Conservation (phyloP, 2,329 filamentous ascomycete species). For the Diplodia seriata region DNA sequence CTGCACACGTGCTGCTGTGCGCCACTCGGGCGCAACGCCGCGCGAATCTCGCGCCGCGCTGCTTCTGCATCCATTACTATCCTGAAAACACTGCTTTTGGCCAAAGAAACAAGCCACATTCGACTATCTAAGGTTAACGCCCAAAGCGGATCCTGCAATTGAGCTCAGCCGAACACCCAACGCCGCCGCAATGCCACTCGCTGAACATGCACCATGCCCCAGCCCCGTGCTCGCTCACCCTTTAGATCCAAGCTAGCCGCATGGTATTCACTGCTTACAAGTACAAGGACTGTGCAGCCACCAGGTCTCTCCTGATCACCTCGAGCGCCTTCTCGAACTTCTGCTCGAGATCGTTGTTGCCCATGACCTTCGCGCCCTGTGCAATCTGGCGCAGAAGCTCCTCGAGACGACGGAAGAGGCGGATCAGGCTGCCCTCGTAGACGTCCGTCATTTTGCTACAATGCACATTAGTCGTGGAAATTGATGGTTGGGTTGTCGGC, state of each 20-base stretch:
- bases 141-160: conserved; percentile 14
- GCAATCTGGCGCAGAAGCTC: conserved; percentile 94
- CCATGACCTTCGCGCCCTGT: conserved; percentile 97
- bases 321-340: conserved; percentile 88
- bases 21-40: conserved; percentile 1
- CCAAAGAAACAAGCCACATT: conserved; percentile 16
- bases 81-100: neutral
- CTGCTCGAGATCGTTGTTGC: conserved; percentile 87
- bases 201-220: conserved; percentile 20
- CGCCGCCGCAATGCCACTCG: conserved; percentile 29
- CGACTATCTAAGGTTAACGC: neutral
- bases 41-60: conserved; percentile 2
- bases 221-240: neutral
- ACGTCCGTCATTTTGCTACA: conserved; percentile 97
- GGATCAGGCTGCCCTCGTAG: conserved; percentile 95
- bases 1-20: conserved; percentile 9
- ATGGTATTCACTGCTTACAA: conserved; percentile 51
- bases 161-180: conserved; percentile 21
- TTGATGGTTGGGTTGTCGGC: neutral
- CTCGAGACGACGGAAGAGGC: conserved; percentile 92
- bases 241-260: conserved; percentile 1
- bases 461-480: conserved; percentile 30
- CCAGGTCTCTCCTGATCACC: conserved; percentile 91
- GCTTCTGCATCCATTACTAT: conserved; percentile 4
- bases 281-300: conserved; percentile 92